Base-by-base conservation (phyloP, 1,284 basidiomycete genomes). In the Leccinum subrobustum region DNA sequence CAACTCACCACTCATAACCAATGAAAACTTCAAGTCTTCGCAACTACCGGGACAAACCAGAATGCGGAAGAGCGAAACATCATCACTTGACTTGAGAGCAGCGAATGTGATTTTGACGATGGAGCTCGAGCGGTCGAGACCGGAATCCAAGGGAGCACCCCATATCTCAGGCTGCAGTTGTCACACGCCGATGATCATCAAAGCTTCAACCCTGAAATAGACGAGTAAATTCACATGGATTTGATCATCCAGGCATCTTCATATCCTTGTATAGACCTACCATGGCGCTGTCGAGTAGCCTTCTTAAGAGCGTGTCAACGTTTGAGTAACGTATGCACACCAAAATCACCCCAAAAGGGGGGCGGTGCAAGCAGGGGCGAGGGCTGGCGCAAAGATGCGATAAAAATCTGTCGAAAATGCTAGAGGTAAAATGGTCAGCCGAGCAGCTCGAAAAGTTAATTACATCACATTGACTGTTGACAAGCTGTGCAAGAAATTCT, bases 131-230 rank as follows among this genome's bases (percentile, higher is more conserved):
- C 50, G 3, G 47, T 52, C 66, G 54, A 54, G 37, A 33, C 60
- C 68, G 60, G 58, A 48, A 25, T n/a, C 23, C 25, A 52, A 31
- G 48, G 44, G 1, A 14, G 20, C 47, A 54, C 53, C 53, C 53
- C 53, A 54, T 39, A 47, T 54, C 16, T 37, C 8, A 33, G 33
- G 29, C 4, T 23, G 6, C 16, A 20, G 37, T 56, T 14, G 27
- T 55, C 54, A 39, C 56, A 65, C 31, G n/a, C n/a, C 39, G 47
- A 48, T 58, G 35, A 57, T 59, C 11, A 57, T 57, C 31, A 60
- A 27, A 51, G 20, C 16, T 33, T 54, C 47, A 33, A 37, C 14
- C 42, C 47, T 35, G 55, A 69, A 56, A 69, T 65, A 62, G 62
- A 50, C 54, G 35, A 50, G 44, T 29, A 18, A 53, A 37, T 48